Evolutionary conservation across 768 basidiomycete genomes (phyloP).

Genomic region (Fomitopsis serialis): DNA sequence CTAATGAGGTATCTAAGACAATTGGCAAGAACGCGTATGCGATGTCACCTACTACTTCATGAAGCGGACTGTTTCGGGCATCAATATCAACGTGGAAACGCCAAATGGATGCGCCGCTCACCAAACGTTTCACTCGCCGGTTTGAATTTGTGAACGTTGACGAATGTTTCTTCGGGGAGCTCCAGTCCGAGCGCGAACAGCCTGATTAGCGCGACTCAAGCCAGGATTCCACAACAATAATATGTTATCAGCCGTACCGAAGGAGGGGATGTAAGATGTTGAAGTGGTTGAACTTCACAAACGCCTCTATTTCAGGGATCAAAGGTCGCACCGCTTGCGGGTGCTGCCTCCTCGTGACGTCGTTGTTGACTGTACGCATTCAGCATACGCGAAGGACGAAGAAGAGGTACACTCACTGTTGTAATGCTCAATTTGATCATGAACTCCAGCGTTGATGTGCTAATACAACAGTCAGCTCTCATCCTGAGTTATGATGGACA

Average conservation of each 20-base stretch:
- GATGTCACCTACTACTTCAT: slow-evolving; percentile 17
- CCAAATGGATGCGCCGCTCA: slow-evolving; percentile 6
- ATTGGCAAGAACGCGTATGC: not conserved
- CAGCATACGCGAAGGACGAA: not conserved
- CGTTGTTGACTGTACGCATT: slow-evolving; percentile 40
- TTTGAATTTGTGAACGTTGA: slow-evolving; percentile 33
- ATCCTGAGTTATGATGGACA: no score
- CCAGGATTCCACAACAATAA: not conserved
- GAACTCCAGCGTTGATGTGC: slow-evolving; percentile 57
- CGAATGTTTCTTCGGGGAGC: slow-evolving; percentile 40
- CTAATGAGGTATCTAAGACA: slow-evolving; percentile 8
- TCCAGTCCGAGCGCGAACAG: slow-evolving; percentile 40
- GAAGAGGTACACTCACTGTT: slow-evolving; percentile 36
- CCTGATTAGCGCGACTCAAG: slow-evolving; percentile 14
- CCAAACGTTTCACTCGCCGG: slow-evolving; percentile 33
- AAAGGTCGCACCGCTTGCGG: slow-evolving; percentile 45
- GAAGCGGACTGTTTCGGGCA: slow-evolving; percentile 9
- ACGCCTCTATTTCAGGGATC: slow-evolving; percentile 46
- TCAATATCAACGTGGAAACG: not conserved
- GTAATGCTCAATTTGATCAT: slow-evolving; percentile 58
- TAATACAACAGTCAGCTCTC: slow-evolving; percentile 18
- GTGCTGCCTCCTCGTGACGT: slow-evolving; percentile 41
- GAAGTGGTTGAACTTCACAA: slow-evolving; percentile 45
- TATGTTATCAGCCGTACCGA: slow-evolving; percentile 23
- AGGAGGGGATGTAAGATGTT: slow-evolving; percentile 46